Conservation (phyloP, 2,329 filamentous ascomycete genomes). For the Trichoderma semiorbis region DNA sequence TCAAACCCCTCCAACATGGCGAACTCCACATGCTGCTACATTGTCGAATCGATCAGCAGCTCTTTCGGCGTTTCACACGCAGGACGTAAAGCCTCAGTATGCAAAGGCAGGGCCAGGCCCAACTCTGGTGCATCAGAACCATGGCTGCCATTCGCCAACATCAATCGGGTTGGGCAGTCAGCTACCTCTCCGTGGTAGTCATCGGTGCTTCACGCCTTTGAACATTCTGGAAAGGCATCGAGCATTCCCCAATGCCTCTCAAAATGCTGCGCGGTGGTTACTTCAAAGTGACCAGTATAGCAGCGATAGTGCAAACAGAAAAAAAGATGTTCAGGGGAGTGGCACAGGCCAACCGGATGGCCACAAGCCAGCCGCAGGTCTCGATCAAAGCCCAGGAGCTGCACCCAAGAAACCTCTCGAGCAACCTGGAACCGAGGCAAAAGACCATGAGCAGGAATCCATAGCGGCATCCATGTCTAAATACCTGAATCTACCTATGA, state of each 20-base stretch:
- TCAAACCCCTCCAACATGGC: slow-evolving; percentile 11
- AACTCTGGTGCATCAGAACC: not conserved
- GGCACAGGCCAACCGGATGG: not conserved
- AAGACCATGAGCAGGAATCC: slow-evolving; percentile 33
- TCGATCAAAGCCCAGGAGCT: not conserved
- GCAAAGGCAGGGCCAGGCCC: not conserved
- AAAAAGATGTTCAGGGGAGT: not conserved
- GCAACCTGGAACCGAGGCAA: not conserved
- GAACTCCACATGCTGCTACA: not conserved
- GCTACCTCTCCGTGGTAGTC: not conserved
- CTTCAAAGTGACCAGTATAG: slow-evolving; percentile 7
- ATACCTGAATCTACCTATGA: slow-evolving; percentile 60
- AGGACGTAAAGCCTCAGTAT: not conserved
- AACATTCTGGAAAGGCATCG: not conserved
- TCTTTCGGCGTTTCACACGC: not conserved
- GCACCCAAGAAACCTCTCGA: not conserved
- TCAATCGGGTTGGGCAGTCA: not conserved
- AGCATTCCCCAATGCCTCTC: not conserved
- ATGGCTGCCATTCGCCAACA: not conserved
- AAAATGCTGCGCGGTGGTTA: not conserved
- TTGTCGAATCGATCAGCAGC: slow-evolving; percentile 9
- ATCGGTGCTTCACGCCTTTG: not conserved
- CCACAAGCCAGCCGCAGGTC: not conserved
- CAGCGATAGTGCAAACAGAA: not conserved
- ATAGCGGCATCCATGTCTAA: slow-evolving; percentile 54